phyloP scores from a whole-genome alignment of 352 stramenopile species.

The Phytophthora kernoviae region DNA sequence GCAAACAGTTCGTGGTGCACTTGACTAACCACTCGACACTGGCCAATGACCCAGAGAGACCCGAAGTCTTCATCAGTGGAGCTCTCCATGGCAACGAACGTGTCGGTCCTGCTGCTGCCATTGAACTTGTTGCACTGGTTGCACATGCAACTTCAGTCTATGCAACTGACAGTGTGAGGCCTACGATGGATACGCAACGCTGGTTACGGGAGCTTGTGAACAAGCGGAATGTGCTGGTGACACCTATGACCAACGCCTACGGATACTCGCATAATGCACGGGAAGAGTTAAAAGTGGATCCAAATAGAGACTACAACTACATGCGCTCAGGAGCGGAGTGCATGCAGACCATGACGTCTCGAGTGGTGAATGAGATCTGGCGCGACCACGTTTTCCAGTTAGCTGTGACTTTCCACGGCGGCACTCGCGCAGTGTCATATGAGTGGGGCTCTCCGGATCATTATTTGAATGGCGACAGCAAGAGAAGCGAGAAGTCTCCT shows the following conservation, averaged over 20 bases:
- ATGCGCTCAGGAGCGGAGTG: conserved; percentile 86
- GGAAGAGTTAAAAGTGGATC: conserved; percentile 91
- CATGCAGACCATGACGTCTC: conserved; percentile 96
- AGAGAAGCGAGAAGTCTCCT: conserved; percentile 75
- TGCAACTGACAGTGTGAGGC: conserved; percentile 23
- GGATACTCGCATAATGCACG: conserved; percentile 89
- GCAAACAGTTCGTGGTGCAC: conserved; percentile 87
- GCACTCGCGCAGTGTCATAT: conserved; percentile 97
- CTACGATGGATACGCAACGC: conserved; percentile 55
- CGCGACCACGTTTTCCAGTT: conserved; percentile 97
- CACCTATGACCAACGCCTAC: conserved; percentile 94
- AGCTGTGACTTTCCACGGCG: conserved; percentile 97
- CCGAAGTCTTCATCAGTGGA: conserved; percentile 97
- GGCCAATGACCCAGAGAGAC: conserved; percentile 62
- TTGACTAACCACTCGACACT: conserved; percentile 90
- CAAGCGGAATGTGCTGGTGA: conserved; percentile 80
- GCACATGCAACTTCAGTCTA: conserved; percentile 60
- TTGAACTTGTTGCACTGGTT: conserved; percentile 91
- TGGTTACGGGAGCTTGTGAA: conserved; percentile 88
- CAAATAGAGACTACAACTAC: conserved; percentile 99
- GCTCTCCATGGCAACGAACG: conserved; percentile 97
- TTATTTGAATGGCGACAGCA: conserved; percentile 54
- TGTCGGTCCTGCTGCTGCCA: conserved; percentile 89
- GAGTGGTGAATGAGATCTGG: conserved; percentile 97
- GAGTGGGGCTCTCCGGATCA: conserved; percentile 97